These are phyloP conservation scores for Agaricus blazei DNA, from an alignment of 768 basidiomycete genomes.

Conservation along the genomic window DNA sequence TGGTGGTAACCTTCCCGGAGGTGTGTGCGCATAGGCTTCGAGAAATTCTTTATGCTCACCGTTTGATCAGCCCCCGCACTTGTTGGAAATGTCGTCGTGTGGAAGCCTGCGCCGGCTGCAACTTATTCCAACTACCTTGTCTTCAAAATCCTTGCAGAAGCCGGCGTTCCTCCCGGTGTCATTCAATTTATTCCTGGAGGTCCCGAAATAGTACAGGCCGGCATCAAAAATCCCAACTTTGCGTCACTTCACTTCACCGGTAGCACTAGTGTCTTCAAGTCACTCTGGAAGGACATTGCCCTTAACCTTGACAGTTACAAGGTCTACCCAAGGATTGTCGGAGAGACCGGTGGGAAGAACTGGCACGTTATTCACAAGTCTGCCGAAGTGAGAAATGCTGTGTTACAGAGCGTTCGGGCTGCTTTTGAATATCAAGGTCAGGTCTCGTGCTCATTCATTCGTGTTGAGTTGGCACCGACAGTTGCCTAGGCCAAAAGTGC, in stretches of 20 bases:
- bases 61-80: slow-evolving; percentile 68
- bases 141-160: slow-evolving; percentile 88
- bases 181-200: slow-evolving; percentile 96
- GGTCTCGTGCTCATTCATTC: slow-evolving; percentile 1
- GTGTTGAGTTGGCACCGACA: neutral
- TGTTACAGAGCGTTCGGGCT: slow-evolving; percentile 77
- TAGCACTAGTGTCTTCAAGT: slow-evolving; percentile 90
- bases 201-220: slow-evolving; percentile 82
- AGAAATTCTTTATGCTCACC: neutral
- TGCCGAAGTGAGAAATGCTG: slow-evolving; percentile 88
- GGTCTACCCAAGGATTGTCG: slow-evolving; percentile 91
- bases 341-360: slow-evolving; percentile 99
- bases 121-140: slow-evolving; percentile 94
- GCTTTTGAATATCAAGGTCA: slow-evolving; percentile 95
- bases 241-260: slow-evolving; percentile 96
- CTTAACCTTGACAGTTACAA: slow-evolving; percentile 82
- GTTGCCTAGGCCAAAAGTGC: slow-evolving; percentile 80
- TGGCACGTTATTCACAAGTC: slow-evolving; percentile 90
- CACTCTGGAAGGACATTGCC: slow-evolving; percentile 95
- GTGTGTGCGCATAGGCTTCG: slow-evolving; percentile 26
- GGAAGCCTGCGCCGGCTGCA: slow-evolving; percentile 97
- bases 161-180: slow-evolving; percentile 90
- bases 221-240: slow-evolving; percentile 73
- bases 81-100: slow-evolving; percentile 91
- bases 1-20: slow-evolving; percentile 86